phyloP scores from a whole-genome alignment of 176 grass and related monocot species.

The Chrysopogon serrulatus region DNA sequence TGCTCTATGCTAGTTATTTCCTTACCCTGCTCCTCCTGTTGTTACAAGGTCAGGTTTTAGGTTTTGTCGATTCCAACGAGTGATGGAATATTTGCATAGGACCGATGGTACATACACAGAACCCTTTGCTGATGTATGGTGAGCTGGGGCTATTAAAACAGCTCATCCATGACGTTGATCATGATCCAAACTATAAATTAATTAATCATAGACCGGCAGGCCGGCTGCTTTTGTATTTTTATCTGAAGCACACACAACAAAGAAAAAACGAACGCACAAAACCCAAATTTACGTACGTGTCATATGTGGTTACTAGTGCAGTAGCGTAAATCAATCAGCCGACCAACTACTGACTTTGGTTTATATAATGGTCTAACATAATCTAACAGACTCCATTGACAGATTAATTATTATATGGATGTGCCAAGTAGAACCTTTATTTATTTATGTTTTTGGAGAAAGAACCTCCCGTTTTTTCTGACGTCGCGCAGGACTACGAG shows the following conservation, averaged over 20 bases:
- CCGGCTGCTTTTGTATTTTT: not conserved
- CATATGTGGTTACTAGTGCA: not conserved
- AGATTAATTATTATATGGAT: too few species aligned
- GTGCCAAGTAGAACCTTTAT: too few species aligned
- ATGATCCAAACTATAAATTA: not conserved
- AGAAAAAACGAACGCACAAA: not conserved
- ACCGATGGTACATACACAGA: too few species aligned
- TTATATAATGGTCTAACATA: not conserved
- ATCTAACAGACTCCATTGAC: too few species aligned
- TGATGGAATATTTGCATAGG: not conserved
- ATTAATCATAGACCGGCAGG: not conserved
- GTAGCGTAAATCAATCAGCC: not conserved
- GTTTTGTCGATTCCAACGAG: not conserved
- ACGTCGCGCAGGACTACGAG: too few species aligned
- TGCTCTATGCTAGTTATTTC: too few species aligned
- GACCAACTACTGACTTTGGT: not conserved
- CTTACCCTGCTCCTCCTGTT: too few species aligned
- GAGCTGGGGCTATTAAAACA: not conserved
- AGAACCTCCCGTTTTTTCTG: too few species aligned
- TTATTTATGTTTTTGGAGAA: too few species aligned
- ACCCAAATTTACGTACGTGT: not conserved
- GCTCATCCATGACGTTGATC: not conserved
- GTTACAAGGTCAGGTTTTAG: too few species aligned
- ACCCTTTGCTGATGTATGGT: not conserved
- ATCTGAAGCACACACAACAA: not conserved